Percentiles rank a stretch among this genome's conserved stretches.
Evolutionary conservation across 495 filamentous ascomycete genomes (phyloP).

Genomic region (Hyaloscypha variabilis): DNA sequence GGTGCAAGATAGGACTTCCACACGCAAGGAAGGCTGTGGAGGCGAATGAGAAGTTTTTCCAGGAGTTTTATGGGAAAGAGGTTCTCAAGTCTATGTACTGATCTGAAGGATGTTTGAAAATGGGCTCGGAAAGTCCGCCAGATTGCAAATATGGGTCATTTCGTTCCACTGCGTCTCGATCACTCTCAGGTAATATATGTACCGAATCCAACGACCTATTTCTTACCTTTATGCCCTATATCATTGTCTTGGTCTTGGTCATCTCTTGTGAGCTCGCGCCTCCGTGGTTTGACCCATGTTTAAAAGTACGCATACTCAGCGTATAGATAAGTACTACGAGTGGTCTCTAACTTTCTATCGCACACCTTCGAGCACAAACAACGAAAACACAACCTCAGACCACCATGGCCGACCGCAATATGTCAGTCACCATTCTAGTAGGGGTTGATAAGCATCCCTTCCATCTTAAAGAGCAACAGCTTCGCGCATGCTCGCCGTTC

Average conservation of each 20-base stretch:
- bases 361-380: neutral
- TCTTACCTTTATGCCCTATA: constrained; percentile 5
- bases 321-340: neutral
- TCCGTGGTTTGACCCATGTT: neutral
- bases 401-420: constrained; percentile 15
- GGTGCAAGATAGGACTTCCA: neutral
- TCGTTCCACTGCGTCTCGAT: constrained; percentile 2
- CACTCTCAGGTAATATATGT: constrained; percentile 6
- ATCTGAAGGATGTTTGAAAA: constrained; percentile 2
- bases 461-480: constrained; percentile 20
- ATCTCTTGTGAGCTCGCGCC: neutral
- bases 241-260: constrained; percentile 3
- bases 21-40: neutral
- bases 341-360: constrained; percentile 3
- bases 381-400: constrained; percentile 12
- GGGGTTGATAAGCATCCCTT: constrained; percentile 17
- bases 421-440: constrained; percentile 17
- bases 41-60: neutral
- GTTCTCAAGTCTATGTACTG: too few relatives aligned
- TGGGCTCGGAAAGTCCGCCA: constrained; percentile 11
- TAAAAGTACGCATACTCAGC: neutral
- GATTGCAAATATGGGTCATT: constrained; percentile 11
- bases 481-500: constrained; percentile 14
- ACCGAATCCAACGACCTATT: constrained; percentile 3
- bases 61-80: neutral